Base-by-base conservation (phyloP, 768 basidiomycete genomes). In the Naganishia antarctica region DNA sequence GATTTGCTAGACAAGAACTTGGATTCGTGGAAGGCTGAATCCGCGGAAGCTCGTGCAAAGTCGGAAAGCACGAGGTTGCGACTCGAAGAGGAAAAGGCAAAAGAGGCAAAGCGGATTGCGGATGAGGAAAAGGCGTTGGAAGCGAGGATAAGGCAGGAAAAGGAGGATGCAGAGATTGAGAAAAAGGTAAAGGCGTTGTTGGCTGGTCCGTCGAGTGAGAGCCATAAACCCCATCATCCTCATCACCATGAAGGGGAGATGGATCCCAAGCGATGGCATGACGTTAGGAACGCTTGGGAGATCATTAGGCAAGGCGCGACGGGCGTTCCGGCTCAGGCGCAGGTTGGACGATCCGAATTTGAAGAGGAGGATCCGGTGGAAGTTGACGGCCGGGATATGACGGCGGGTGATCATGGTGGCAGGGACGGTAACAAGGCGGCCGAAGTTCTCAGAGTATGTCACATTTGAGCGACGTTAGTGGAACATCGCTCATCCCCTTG, bases 211-310 rank as follows among this genome's bases (percentile, higher is more conserved):
- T 69, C 72, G 46, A 37, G 46, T 13, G 47, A 63, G 40, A 70
- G 69, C 49, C 67, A 69, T 13, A 67, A 70, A 40, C 47, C 71
- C 34, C 53, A 18, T 57, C 53, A 37, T 34, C 53, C n/a, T n/a
- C n/a, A 57, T 25, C 53, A 57, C 34, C 53, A 57, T 40, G 53
- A 57, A 37, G 53, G 53, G 23, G 68, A 65, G 46, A 67, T 65
- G 45, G 65, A 68, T 32, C 66, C 48, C 40, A 68, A 71, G 60
- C 70, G 69, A 61, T 69, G 73, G 46, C 72, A 70, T 12, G 64
- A 70, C 50, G 74, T 74, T 68, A 67, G 64, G 53, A 70, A 74
- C 40, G 68, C 65, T 32, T 76, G 75, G 75, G 70, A 70, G 32
- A 66, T 68, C 61, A 70, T 76, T 2, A 40, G 40, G 18, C 32